These are phyloP conservation scores for Colletotrichum phormii DNA, from an alignment of 2,329 filamentous ascomycete species.

Conservation along the genomic window DNA sequence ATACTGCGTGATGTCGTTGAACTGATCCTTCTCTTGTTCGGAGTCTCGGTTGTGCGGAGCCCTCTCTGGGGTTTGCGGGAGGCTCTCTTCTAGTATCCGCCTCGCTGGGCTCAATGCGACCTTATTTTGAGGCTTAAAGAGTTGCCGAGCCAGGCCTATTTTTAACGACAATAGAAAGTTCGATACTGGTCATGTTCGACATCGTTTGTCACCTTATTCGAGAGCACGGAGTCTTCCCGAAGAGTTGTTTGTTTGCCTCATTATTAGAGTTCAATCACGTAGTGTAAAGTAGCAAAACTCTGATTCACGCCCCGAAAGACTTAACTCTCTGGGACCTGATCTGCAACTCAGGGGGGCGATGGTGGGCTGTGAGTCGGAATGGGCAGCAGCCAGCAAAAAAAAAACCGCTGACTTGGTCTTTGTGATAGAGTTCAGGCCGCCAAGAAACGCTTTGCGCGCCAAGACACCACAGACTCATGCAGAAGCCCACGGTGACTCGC, in stretches of 20 bases:
- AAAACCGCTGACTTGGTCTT: slow-evolving; percentile 3
- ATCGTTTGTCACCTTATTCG: too few species aligned
- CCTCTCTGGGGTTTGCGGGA: neutral
- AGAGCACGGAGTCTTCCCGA: neutral
- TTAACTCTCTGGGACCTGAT: neutral
- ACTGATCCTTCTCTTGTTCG: neutral
- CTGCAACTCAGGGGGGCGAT: slow-evolving; percentile 6
- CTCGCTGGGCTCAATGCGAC: neutral
- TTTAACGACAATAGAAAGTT: neutral
- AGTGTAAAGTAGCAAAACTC: neutral
- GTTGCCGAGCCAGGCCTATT: neutral
- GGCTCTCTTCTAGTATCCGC: neutral
- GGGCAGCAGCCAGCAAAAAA: too few species aligned
- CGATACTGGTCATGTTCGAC: neutral
- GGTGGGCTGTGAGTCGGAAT: too few species aligned
- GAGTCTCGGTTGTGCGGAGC: neutral
- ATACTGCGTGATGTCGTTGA: neutral
- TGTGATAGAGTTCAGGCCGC: slow-evolving; percentile 16
- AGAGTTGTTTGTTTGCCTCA: neutral
- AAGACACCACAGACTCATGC: slow-evolving; percentile 24
- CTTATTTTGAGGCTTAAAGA: slow-evolving; percentile 14
- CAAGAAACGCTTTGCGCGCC: slow-evolving; percentile 26
- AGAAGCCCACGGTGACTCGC: slow-evolving; percentile 15
- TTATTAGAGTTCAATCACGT: slow-evolving; percentile 9
- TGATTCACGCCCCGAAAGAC: neutral